phyloP scores from a whole-genome alignment of 2,329 filamentous ascomycete species.

The Ophiostoma angusticollis region DNA sequence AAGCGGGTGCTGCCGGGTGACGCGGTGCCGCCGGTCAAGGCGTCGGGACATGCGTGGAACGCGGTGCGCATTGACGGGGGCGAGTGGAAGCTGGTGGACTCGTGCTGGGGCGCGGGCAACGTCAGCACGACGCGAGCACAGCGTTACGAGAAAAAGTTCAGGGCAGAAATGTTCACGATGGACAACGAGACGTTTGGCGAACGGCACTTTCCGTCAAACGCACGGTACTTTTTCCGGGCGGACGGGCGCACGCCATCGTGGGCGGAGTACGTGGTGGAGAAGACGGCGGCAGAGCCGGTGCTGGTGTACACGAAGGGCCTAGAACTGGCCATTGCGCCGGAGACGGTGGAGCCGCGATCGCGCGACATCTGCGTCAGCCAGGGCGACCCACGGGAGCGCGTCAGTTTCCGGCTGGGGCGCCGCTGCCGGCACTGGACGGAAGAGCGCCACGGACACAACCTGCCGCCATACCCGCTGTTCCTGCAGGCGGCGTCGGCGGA shows the following conservation, averaged over 20 bases:
- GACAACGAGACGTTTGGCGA: conserved; percentile 70
- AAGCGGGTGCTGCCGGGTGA: conserved; percentile 48
- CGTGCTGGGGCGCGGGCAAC: conserved; percentile 84
- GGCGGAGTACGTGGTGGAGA: conserved; percentile 69
- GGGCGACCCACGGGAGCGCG: conserved; percentile 34
- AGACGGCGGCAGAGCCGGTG: conserved; percentile 35
- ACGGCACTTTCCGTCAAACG: conserved; percentile 64
- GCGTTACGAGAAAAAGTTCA: conserved; percentile 56
- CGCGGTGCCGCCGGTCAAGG: conserved; percentile 48
- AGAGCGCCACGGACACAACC: conserved; percentile 52
- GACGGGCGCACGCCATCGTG: conserved; percentile 58
- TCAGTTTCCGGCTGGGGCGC: conserved; percentile 72
- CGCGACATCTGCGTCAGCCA: conserved; percentile 36
- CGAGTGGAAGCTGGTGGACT: conserved; percentile 81
- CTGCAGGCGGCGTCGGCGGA: conserved; percentile 54
- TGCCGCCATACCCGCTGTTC: conserved; percentile 58
- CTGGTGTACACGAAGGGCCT: conserved; percentile 31
- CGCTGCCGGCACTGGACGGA: conserved; percentile 73
- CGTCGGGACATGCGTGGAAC: conserved; percentile 77
- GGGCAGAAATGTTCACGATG: conserved; percentile 44
- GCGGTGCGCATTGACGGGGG: conserved; percentile 77
- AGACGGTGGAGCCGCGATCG: conserved; percentile 47
- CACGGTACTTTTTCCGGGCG: conserved; percentile 56
- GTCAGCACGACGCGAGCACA: conserved; percentile 38
- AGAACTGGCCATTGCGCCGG: conserved; percentile 39